phyloP scores from a whole-genome alignment of 495 filamentous ascomycete genomes.

The Penicillium coprophilum region DNA sequence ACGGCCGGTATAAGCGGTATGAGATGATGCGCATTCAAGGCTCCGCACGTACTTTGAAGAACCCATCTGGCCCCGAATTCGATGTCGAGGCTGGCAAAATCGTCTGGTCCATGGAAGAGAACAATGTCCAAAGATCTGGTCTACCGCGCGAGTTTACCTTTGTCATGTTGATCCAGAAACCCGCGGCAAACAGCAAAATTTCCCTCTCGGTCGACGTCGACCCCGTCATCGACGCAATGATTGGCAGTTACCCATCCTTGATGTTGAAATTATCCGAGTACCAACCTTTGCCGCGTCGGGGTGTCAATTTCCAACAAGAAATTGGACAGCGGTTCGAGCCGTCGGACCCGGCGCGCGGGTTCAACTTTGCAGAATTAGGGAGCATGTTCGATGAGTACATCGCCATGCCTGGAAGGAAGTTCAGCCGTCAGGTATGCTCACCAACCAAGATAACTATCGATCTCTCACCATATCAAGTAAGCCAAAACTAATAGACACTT shows the following conservation, averaged over 20 bases:
- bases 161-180: conserved; percentile 51
- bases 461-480: neutral
- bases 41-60: conserved; percentile 43
- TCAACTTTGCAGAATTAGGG: conserved; percentile 43
- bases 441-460: neutral
- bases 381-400: conserved; percentile 46
- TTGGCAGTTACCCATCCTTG: conserved; percentile 35
- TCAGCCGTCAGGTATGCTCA: conserved; percentile 29
- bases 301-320: conserved; percentile 36
- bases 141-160: conserved; percentile 57
- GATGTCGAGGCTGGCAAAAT: conserved; percentile 48
- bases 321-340: conserved; percentile 44
- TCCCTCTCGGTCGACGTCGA: conserved; percentile 39
- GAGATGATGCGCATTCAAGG: conserved; percentile 58
- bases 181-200: conserved; percentile 29
- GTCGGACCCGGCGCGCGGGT: conserved; percentile 26
- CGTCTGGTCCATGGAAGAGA: conserved; percentile 55
- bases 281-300: conserved; percentile 26
- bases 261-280: conserved; percentile 32
- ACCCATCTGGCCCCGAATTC: conserved; percentile 31
- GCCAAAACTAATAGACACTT: conserved; percentile 2
- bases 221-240: conserved; percentile 38
- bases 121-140: conserved; percentile 49
- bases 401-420: conserved; percentile 42
- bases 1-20: conserved; percentile 44